Evolutionary conservation across 2,329 filamentous ascomycete genomes (phyloP).

Genomic region (Aspergillus brasiliensis): DNA sequence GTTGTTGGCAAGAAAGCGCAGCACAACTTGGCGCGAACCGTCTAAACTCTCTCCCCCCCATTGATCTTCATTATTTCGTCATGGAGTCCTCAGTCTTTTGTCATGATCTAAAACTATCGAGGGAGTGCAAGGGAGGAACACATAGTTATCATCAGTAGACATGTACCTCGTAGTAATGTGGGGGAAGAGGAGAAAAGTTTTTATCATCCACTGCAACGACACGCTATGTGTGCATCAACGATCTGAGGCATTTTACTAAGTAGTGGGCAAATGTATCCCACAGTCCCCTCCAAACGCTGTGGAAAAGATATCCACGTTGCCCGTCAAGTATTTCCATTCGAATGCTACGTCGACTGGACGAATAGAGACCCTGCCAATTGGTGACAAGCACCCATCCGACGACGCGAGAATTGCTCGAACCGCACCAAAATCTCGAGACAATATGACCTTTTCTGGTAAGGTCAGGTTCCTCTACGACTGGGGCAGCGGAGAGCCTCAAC

Average conservation of each 20-base stretch:
- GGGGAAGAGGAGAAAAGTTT: neutral
- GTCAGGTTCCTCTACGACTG: conserved; percentile 15
- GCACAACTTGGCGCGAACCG: neutral
- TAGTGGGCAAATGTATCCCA: neutral
- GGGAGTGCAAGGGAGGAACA: no score
- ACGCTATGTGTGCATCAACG: neutral
- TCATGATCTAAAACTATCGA: neutral
- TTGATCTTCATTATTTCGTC: conserved; percentile 2
- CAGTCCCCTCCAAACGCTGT: neutral
- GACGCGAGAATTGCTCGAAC: conserved; percentile 20
- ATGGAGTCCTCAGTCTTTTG: conserved; percentile 1
- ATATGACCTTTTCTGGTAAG: conserved; percentile 28
- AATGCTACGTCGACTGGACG: conserved; percentile 1
- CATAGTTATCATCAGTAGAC: neutral
- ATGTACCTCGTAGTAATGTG: neutral
- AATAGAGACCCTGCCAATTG: conserved; percentile 11
- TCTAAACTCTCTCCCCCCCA: neutral
- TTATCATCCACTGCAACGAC: neutral
- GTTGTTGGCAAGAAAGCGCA: neutral
- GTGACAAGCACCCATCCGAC: conserved; percentile 14
- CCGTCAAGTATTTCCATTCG: neutral
- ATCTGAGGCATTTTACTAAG: neutral
- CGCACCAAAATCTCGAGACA: conserved; percentile 19
- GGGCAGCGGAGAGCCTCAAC: conserved; percentile 34
- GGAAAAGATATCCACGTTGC: conserved; percentile 5